Evolutionary conservation across 2,329 filamentous ascomycete genomes (phyloP).

Genomic region (Colletotrichum abscissum): DNA sequence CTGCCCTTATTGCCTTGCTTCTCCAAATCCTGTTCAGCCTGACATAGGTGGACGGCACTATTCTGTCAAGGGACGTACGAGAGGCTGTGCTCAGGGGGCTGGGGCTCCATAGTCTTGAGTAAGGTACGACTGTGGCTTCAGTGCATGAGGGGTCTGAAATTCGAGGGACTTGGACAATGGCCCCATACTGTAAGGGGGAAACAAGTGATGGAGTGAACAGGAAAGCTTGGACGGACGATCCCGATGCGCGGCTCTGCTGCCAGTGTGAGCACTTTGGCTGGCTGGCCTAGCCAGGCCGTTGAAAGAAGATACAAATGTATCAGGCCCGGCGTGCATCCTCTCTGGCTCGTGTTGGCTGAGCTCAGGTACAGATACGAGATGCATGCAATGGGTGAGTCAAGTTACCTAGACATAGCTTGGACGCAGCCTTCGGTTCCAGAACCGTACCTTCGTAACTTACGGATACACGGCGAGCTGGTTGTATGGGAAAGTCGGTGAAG

Average conservation of each 20-base stretch:
- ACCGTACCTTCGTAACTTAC: not conserved
- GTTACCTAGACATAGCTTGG: constrained; percentile 2
- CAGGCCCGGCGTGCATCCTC: not conserved
- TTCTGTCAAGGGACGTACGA: not conserved
- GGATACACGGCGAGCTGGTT: not conserved
- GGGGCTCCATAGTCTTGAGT: not conserved
- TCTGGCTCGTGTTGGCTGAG: not conserved
- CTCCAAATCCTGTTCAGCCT: not conserved
- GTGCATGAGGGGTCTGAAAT: not conserved
- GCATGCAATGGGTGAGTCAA: constrained; percentile 9
- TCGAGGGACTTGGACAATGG: not conserved
- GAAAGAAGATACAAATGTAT: constrained; percentile 4
- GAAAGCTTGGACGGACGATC: not conserved
- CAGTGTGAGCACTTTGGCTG: not conserved
- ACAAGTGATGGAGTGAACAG: not conserved
- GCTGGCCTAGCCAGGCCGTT: not conserved
- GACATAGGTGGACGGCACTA: not conserved
- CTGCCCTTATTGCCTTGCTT: not conserved
- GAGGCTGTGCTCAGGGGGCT: constrained; percentile 2
- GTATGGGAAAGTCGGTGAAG: constrained; percentile 18
- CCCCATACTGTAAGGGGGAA: not conserved
- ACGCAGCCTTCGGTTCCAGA: not conserved
- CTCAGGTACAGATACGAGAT: constrained; percentile 16
- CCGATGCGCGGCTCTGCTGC: constrained; percentile 13
- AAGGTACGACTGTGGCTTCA: not conserved